Base-by-base conservation (phyloP, 805 yeast species). In the Yarrowia sp. region DNA sequence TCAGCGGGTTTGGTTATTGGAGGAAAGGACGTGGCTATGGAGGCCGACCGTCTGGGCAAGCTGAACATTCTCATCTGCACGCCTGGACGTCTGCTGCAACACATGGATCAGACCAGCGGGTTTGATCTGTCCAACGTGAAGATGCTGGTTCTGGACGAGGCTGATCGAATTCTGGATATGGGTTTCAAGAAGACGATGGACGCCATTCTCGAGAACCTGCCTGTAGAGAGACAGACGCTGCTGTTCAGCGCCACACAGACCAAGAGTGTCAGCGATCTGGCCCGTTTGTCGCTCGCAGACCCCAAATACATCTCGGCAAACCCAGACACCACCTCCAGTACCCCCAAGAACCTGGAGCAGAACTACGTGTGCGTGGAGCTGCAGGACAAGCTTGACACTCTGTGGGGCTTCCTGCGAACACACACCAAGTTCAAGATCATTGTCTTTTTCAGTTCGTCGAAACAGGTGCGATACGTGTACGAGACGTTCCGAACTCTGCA, bases 1-100 rank as follows among this genome's bases (percentile, higher is more conserved):
- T 89, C 96, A 8, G 97, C 97, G 0, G 97, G 97, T 70, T 81
- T 92, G 70, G 94, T 93, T 11, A 92, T 93, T 74, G 98, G 98
- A 63, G 98, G 98, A 46, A 92, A 93, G 76, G 97, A 92, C 75
- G 89, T 90, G 40, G 85, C 86, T 70, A 90, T 83, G 73, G 98
- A 92, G 77, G 85, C 86, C 71, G 97, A 91, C 66, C 85, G 98
- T 76, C 85, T 92, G 8, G 84, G 89, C 0, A 84, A 85, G 72
- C 88, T 92, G 79, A 93, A 92, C 77, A 90, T 92, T 53, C 81
- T 92, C 68, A 89, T 92, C 41, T 95, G 97, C 14, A 92, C 98
- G 0, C 98, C 98, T 0, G 98, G 98, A 3, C 83, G 98, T 76
- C 79, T 92, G 19, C 81, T 93, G 56, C 98, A 92, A 76, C 97